Evolutionary conservation across 108 stramenopile genomes (phyloP), one percentile per base, ranked within the genome.

Genomic region (Stephanodiscus triporus): DNA sequence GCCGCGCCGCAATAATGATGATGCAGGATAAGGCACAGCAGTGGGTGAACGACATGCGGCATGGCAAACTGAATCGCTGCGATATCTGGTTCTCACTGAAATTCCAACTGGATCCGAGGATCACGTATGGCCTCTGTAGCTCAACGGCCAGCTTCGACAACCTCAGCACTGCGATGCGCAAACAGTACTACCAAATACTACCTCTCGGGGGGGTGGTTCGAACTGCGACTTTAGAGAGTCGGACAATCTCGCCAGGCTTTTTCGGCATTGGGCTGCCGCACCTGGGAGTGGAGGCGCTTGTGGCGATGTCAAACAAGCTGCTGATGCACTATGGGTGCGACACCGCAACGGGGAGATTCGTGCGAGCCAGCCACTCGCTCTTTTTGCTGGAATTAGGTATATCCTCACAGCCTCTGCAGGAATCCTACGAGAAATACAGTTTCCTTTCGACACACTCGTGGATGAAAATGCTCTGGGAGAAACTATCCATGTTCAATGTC

Each of bases 381-480:
- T 11, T 57, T 14, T 7, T 57, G 8, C 10, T 57, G 30, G 56
- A 57, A 57, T 29, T 29, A 4, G 56, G 56, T 2, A 17, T 30
- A 3, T 26, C 8, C 0, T 57, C 11, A 2, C 24, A 57, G 30
- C 27, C 27, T 3, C 29, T 57, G 4, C 16, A 26, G 9, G 27
- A 1, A 1, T 2, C 2, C 27, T 57, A 29, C 32, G 13, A 30
- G 6, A 57, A 32, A 30, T 57, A 30, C 27, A 17, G 13, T 11
- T 11, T 3, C 6, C 27, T 57, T 1, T 29, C 11, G 0, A 57
- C 13, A 32, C 56, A 57, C 27, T 10, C 27, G 3, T 57, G 56
- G 56, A 17, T 57, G 56, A 57, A 57, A 9, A 17, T 29, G 8
- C 30, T 57, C 8, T 57, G 56, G 56, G 56, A 57, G 32, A 57